These are phyloP conservation scores for Ceratobasidium sp. DNA, from an alignment of 1,284 basidiomycete genomes.

Conservation along the genomic window DNA sequence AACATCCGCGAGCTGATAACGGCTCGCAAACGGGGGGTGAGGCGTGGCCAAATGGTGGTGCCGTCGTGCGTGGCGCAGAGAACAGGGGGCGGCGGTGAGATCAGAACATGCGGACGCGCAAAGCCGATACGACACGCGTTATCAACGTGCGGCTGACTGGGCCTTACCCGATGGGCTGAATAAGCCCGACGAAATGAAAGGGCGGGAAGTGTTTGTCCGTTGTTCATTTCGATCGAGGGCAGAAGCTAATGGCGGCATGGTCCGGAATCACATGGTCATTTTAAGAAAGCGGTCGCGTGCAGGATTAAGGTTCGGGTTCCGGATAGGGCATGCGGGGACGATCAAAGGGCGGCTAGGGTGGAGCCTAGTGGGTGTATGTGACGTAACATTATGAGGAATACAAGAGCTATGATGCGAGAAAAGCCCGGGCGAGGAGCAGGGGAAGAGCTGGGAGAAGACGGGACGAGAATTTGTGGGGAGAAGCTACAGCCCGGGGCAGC, in stretches of 20 bases:
- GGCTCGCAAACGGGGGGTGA: conserved; percentile 17
- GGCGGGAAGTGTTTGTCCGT: conserved; percentile 31
- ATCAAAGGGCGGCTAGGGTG: conserved; percentile 13
- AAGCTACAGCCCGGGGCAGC: conserved; percentile 11
- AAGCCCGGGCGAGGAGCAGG: conserved; percentile 17
- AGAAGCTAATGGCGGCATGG: not conserved
- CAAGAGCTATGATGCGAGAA: conserved; percentile 18
- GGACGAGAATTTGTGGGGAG: not conserved
- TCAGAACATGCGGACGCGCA: conserved; percentile 1
- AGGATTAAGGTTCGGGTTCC: conserved; percentile 30
- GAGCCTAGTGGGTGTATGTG: conserved; percentile 18
- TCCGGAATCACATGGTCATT: conserved; percentile 1
- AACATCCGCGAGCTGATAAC: conserved; percentile 13
- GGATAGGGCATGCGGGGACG: conserved; percentile 8
- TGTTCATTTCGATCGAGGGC: conserved; percentile 18
- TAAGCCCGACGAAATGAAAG: conserved; percentile 1
- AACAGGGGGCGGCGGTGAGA: conserved; percentile 2
- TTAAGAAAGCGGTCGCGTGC: conserved; percentile 9
- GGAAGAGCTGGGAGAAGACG: not conserved
- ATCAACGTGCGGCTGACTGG: not conserved
- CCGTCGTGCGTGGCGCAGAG: not conserved
- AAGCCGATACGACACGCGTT: conserved; percentile 12
- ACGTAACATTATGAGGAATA: conserved; percentile 26
- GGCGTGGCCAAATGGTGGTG: not conserved
- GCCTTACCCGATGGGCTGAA: too few relatives aligned